phyloP scores from a whole-genome alignment of 768 basidiomycete genomes.

The Auricularia sp. region DNA sequence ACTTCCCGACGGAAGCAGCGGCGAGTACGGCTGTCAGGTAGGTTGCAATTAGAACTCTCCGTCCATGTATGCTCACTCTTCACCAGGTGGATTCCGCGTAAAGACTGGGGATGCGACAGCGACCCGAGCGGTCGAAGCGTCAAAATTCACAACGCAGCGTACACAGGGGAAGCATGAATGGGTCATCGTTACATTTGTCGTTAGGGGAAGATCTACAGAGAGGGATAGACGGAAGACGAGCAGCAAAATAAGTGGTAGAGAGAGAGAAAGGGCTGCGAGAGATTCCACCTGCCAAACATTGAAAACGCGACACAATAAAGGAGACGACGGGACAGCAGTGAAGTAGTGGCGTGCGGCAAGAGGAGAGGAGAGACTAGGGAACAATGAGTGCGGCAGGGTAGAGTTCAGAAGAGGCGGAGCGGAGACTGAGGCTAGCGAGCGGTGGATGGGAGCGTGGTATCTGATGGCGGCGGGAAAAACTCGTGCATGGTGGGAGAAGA shows the following conservation, averaged over 20 bases:
- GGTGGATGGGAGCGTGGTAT: not conserved
- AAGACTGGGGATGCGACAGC: slow-evolving; percentile 91
- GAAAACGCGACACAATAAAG: not conserved
- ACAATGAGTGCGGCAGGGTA: not conserved
- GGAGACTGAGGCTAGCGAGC: not conserved
- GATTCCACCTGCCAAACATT: not conserved
- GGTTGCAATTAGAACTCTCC: slow-evolving; percentile 17
- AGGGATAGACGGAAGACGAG: not conserved
- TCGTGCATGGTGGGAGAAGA: not conserved
- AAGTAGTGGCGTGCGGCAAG: not conserved
- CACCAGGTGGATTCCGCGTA: slow-evolving; percentile 80
- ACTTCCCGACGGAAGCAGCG: slow-evolving; percentile 80
- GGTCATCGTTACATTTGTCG: not conserved
- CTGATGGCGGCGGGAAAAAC: not conserved
- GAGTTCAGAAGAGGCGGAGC: not conserved
- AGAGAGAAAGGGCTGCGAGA: not conserved
- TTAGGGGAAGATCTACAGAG: not conserved
- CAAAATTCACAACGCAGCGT: slow-evolving; percentile 91
- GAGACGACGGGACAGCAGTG: not conserved
- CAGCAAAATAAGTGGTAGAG: not conserved
- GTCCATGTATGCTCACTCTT: slow-evolving; percentile 7
- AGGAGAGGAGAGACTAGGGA: not conserved
- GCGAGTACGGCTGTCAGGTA: slow-evolving; percentile 87
- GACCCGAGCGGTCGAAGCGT: slow-evolving; percentile 96
- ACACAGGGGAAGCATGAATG: slow-evolving; percentile 25